These are phyloP conservation scores for Aquilaria sinensis DNA, from an alignment of 345 rosid species.

Conservation along the genomic window DNA sequence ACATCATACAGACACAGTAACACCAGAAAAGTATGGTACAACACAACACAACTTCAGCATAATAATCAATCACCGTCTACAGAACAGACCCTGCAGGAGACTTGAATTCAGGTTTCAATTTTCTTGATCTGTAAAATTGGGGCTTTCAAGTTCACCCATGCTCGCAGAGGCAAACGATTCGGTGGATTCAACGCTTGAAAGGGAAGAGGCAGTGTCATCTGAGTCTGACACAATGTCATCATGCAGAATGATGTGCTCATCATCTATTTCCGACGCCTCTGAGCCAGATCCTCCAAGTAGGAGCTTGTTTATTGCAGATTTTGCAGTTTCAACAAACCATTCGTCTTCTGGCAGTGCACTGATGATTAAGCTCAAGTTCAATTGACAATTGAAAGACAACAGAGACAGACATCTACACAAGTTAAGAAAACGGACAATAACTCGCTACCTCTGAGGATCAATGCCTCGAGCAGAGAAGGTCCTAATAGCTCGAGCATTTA, in stretches of 20 bases:
- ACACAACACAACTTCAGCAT: no score
- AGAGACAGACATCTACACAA: not conserved
- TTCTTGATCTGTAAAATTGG: constrained; percentile 62
- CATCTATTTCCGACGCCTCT: constrained; percentile 62
- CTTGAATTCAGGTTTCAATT: constrained; percentile 19
- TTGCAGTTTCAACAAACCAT: constrained; percentile 96
- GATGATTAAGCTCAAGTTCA: constrained; percentile 9
- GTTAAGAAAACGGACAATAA: constrained; percentile 1
- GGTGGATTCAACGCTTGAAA: constrained; percentile 54
- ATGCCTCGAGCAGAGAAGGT: constrained; percentile 77
- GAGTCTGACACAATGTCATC: constrained; percentile 46
- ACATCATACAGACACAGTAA: no score
- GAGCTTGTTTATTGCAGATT: constrained; percentile 73
- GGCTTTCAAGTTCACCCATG: constrained; percentile 92
- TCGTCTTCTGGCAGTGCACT: constrained; percentile 75
- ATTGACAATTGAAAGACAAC: not conserved
- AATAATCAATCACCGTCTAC: no score
- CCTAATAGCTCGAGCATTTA: constrained; percentile 78
- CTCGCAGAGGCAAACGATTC: constrained; percentile 93
- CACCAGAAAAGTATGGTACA: no score
- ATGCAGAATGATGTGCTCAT: constrained; percentile 50
- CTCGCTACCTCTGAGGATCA: constrained; percentile 68
- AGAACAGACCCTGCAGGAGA: no score
- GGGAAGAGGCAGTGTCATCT: constrained; percentile 53
- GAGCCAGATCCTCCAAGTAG: constrained; percentile 73